A percentile compares a stretch with the other conserved stretches of the same genome.
Conservation (phyloP, 129 eudicot species). For the Centrapalus pauciflorus region DNA sequence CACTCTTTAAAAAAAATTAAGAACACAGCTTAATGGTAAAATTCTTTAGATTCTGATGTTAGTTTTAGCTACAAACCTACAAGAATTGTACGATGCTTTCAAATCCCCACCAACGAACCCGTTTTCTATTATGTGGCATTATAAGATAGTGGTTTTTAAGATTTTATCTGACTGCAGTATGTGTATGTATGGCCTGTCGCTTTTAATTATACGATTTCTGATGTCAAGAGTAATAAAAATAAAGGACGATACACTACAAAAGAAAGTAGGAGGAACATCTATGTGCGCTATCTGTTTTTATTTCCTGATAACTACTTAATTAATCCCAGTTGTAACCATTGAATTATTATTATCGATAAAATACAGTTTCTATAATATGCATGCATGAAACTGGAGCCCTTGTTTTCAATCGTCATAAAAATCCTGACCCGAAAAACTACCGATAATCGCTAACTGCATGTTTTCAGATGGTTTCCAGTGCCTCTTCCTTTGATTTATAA, state of each 20-base stretch:
- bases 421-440: conserved; percentile 59
- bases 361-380: conserved; percentile 6
- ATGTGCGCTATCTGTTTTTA: background rate
- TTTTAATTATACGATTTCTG: too few relatives aligned
- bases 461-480: conserved; percentile 94
- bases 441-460: conserved; percentile 83
- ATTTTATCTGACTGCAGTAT: too few relatives aligned
- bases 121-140: too few relatives aligned
- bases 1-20: too few relatives aligned
- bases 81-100: too few relatives aligned
- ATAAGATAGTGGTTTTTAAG: too few relatives aligned
- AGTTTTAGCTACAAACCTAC: too few relatives aligned
- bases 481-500: conserved; percentile 83
- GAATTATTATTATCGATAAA: conserved; percentile 1
- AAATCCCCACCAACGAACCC: too few relatives aligned
- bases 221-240: background rate
- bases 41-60: too few relatives aligned
- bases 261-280: background rate
- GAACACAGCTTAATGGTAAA: too few relatives aligned
- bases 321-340: background rate
- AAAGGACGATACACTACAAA: background rate
- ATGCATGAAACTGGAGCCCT: background rate
- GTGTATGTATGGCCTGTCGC: background rate
- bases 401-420: conserved; percentile 40
- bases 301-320: background rate